Evolutionary conservation across 1,284 basidiomycete species (phyloP).

Genomic region (Ceratorhiza oryzae-sativae): DNA sequence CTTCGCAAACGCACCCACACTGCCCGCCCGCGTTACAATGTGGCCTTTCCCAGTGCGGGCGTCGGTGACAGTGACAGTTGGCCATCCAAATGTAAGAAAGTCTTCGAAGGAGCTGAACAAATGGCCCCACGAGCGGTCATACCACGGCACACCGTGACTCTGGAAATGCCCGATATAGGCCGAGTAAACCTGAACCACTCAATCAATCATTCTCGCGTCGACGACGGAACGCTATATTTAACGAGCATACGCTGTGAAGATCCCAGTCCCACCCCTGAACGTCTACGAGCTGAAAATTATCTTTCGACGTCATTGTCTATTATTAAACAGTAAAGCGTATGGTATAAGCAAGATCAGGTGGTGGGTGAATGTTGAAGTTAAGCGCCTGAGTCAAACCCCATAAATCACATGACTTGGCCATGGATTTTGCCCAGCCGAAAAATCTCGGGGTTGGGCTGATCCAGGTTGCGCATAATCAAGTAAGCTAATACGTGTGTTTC

Average conservation of each 20-base stretch:
- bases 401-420: not conserved
- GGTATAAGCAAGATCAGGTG: not conserved
- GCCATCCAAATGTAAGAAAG: conserved; percentile 86
- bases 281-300: conserved; percentile 69
- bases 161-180: conserved; percentile 87
- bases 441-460: not conserved
- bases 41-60: conserved; percentile 73
- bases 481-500: too few relatives aligned
- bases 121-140: conserved; percentile 81
- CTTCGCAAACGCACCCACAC: conserved; percentile 73
- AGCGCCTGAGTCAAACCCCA: not conserved
- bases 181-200: conserved; percentile 69
- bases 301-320: conserved; percentile 20
- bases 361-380: not conserved
- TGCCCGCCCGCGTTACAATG: conserved; percentile 75
- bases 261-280: conserved; percentile 84
- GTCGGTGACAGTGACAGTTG: conserved; percentile 81
- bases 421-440: not conserved
- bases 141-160: conserved; percentile 75
- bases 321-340: not conserved
- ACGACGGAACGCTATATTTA: conserved; percentile 17
- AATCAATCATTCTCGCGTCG: not conserved
- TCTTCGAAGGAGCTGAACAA: conserved; percentile 82
- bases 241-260: conserved; percentile 72
- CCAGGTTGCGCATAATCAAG: too few relatives aligned